phyloP scores from a whole-genome alignment of 2,329 filamentous ascomycete genomes.

The Monilinia vaccinii-corymbosi region DNA sequence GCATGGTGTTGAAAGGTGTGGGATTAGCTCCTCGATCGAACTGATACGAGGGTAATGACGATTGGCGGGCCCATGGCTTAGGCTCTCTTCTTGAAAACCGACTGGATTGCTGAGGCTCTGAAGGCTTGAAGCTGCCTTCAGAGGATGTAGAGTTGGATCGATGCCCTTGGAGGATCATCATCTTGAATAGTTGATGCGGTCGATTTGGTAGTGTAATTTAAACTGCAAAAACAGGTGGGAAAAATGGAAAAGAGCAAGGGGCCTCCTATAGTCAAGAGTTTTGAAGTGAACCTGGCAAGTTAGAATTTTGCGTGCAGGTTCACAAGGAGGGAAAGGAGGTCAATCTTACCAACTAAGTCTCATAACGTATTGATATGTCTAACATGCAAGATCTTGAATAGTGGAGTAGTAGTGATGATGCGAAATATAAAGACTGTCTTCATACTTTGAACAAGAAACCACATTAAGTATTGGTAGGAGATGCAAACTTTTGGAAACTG shows the following conservation, averaged over 20 bases:
- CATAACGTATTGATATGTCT: background rate
- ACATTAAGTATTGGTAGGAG: background rate
- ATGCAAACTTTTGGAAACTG: background rate
- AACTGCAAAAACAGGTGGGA: background rate
- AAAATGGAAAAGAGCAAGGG: no score
- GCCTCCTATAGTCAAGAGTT: background rate
- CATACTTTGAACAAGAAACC: background rate
- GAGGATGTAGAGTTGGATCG: background rate
- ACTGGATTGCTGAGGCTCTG: background rate
- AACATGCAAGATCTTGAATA: background rate
- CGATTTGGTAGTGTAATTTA: background rate
- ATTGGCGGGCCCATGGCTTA: background rate
- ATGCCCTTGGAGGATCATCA: constrained; percentile 6
- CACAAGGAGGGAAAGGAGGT: background rate
- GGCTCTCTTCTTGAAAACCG: background rate
- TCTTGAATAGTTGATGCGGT: background rate
- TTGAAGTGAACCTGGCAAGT: background rate
- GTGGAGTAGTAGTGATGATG: background rate
- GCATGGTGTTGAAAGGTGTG: constrained; percentile 3
- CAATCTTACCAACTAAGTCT: background rate
- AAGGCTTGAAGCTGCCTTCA: background rate
- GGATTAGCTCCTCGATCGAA: background rate
- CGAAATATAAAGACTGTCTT: background rate
- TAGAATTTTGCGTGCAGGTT: background rate
- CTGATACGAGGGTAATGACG: background rate